Percentiles rank a stretch among this genome's conserved stretches.
Conservation (phyloP, 148 eudicot genomes). For the Cornus controversa region DNA sequence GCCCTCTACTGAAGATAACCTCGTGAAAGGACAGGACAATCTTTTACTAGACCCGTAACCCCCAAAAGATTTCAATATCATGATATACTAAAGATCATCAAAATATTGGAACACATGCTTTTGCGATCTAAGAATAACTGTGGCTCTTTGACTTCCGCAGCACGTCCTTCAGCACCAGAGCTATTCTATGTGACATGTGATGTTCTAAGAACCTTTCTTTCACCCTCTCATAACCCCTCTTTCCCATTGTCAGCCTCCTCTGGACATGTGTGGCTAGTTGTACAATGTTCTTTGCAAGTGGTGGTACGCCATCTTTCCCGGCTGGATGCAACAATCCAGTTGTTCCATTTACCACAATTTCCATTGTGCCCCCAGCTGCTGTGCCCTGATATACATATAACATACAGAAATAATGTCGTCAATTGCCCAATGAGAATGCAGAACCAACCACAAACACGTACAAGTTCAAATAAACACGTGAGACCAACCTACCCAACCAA, state of each 20-base stretch:
- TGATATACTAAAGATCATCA: neutral
- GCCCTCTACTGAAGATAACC: neutral
- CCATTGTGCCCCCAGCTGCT: slow-evolving; percentile 90
- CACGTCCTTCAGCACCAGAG: slow-evolving; percentile 70
- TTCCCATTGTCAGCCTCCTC: slow-evolving; percentile 74
- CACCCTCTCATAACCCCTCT: slow-evolving; percentile 71
- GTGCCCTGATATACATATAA: slow-evolving; percentile 55
- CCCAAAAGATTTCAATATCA: too few relatives aligned
- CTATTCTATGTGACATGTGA: slow-evolving; percentile 76
- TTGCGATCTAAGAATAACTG: neutral
- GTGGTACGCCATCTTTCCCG: slow-evolving; percentile 73
- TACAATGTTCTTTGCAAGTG: slow-evolving; percentile 75
- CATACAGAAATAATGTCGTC: neutral
- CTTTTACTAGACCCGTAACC: neutral
- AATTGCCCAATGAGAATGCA: neutral
- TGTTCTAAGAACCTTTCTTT: slow-evolving; percentile 79
- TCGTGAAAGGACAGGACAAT: neutral
- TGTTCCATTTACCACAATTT: slow-evolving; percentile 75
- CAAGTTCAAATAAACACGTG: neutral
- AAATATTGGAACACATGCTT: neutral
- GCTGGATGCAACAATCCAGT: slow-evolving; percentile 79
- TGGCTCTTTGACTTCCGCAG: slow-evolving; percentile 51
- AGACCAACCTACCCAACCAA: neutral
- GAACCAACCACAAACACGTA: neutral
- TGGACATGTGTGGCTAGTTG: slow-evolving; percentile 70